These are phyloP conservation scores for Eucalyptus polybractea DNA, from an alignment of 345 rosid species.

Conservation along the genomic window DNA sequence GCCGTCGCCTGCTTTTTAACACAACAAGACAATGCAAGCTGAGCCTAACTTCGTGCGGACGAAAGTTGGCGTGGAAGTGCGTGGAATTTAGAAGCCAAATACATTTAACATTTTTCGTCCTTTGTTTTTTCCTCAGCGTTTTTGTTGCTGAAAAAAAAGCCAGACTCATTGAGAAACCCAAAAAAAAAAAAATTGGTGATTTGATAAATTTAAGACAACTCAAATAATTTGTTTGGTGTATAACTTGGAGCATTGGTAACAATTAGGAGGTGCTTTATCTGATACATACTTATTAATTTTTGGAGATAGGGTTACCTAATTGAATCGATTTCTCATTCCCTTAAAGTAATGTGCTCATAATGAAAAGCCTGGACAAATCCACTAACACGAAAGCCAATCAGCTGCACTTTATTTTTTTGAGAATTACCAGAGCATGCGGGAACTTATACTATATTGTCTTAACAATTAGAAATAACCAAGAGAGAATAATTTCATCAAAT, in stretches of 20 bases:
- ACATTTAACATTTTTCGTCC: not conserved
- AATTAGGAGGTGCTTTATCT: not conserved
- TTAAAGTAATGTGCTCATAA: not conserved
- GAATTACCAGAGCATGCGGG: not conserved
- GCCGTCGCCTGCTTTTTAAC: not conserved
- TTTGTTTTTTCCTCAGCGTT: not conserved
- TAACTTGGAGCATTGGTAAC: not conserved
- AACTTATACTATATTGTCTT: not conserved
- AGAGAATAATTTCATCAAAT: not conserved
- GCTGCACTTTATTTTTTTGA: not conserved
- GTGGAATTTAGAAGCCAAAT: not conserved
- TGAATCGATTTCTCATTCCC: not conserved
- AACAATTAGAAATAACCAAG: fast-evolving
- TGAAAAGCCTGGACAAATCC: fast-evolving
- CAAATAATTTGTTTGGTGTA: not conserved
- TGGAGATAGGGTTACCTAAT: not conserved
- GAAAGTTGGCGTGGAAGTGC: too few relatives aligned
- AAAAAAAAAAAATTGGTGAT: not conserved
- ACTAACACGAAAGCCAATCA: fast-evolving
- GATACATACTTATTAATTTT: not conserved
- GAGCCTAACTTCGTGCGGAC: not conserved
- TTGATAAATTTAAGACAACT: not conserved
- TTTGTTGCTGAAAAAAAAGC: not conserved
- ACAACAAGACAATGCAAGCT: not conserved
- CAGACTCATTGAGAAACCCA: not conserved